Base-by-base conservation (phyloP, 352 stramenopile species). In the Pythium plurisporium region DNA sequence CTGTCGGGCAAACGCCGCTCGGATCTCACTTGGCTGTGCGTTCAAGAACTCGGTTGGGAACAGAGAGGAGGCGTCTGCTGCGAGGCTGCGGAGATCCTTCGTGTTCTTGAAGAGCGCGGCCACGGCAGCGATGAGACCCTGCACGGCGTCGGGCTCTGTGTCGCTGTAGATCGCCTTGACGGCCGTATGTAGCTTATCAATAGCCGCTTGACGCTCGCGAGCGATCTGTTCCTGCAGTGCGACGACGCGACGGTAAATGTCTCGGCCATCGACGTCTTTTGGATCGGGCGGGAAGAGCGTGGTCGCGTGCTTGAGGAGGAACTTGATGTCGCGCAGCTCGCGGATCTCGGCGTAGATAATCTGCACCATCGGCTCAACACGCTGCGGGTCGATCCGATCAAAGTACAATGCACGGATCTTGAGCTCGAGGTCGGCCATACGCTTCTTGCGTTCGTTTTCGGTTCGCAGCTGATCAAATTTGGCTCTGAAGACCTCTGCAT, bases 401-500 rank as follows among this genome's bases (percentile, higher is more conserved):
- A 95, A 96, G 79, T 97, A 96, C 17, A 97, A 72, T 19, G 76
- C 89, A 29, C 87, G 76, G 46, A 96, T 89, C 68, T 94, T 94
- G 50, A 96, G 70, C 58, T 97, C 89, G 17, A 96, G 72, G 59
- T 96, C 86, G 17, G 86, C 87, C 2, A 76, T 73, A 7, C 84
- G 67, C 64, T 93, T 91, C 55, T 91, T 94, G 53, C 76, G 78
- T 42, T 88, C 77, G n/a, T 69, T 83, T 14, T 76, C 69, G 9
- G 60, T 59, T 27, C 55, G 65, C 26, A 89, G 47, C 10, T 58
- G 51, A 12, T 89, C 74, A 19, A 82, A 89, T 0, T 62, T 40
- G 19, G 12, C 36, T 11, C 68, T 67, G 38, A 86, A 56, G 8
- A 46, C 36, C n/a, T 31, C 17, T 0, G 63, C 58, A 5, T 76